Evolutionary conservation across 768 basidiomycete species (phyloP).

Genomic region (Russula earlei): DNA sequence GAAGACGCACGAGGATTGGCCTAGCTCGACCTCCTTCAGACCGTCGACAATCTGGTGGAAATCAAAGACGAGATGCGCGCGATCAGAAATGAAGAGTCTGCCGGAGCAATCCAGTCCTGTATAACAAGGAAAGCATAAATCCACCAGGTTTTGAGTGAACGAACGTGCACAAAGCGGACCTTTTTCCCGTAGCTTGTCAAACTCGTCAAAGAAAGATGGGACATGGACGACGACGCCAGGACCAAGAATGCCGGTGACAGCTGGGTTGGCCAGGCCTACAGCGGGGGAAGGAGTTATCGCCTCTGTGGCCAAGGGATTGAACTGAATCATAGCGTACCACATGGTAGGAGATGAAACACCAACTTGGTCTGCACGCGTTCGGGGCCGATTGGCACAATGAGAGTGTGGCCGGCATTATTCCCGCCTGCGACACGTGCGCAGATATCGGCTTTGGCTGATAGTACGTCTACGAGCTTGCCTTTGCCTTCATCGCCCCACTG

Average conservation of each 20-base stretch:
- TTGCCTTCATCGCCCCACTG: constrained; percentile 95
- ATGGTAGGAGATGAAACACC: constrained; percentile 92
- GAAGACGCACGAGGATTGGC: constrained; percentile 59
- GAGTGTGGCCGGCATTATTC: constrained; percentile 98
- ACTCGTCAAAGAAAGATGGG: constrained; percentile 89
- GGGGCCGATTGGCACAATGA: constrained; percentile 68
- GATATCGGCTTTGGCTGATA: constrained; percentile 80
- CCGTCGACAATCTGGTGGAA: constrained; percentile 99
- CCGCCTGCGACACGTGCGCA: constrained; percentile 97
- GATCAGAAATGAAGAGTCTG: constrained; percentile 88
- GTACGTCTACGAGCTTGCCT: constrained; percentile 94
- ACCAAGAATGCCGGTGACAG: constrained; percentile 82
- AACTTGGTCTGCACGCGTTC: constrained; percentile 72
- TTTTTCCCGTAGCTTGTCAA: constrained; percentile 76
- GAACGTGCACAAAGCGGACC: constrained; percentile 37
- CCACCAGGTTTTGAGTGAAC: not conserved
- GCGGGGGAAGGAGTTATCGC: not conserved
- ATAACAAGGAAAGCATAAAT: not conserved
- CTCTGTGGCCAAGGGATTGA: not conserved
- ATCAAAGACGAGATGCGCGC: constrained; percentile 95
- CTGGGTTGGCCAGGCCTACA: constrained; percentile 75
- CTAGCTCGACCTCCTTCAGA: constrained; percentile 94
- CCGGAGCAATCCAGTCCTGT: constrained; percentile 77
- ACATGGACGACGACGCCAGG: constrained; percentile 94
- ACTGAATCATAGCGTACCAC: constrained; percentile 45